Conservation (phyloP, 495 filamentous ascomycete genomes). For the Daldinia loculata region DNA sequence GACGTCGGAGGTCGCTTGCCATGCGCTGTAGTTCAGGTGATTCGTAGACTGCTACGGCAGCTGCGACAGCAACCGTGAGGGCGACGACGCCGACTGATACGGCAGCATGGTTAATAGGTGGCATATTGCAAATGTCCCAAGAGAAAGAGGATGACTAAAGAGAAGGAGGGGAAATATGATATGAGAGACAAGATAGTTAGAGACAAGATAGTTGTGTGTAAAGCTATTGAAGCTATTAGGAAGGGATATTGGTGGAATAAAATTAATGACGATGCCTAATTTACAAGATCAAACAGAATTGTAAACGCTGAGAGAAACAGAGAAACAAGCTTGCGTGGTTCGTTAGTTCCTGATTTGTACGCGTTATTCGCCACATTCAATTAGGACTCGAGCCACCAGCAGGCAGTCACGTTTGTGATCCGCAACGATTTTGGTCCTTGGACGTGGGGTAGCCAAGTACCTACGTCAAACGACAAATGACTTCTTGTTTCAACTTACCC, state of each 20-base stretch:
- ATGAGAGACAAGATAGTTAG: background rate
- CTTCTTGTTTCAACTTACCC: constrained; percentile 50
- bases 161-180: background rate
- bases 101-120: constrained; percentile 58
- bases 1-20: constrained; percentile 77
- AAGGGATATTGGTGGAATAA: background rate
- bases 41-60: constrained; percentile 86
- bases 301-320: background rate
- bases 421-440: constrained; percentile 15
- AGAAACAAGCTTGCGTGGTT: constrained; percentile 37
- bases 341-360: constrained; percentile 13
- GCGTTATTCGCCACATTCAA: constrained; percentile 34
- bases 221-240: constrained; percentile 3
- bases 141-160: background rate
- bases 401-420: constrained; percentile 34
- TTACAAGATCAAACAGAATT: constrained; percentile 16
- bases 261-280: constrained; percentile 24
- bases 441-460: constrained; percentile 39
- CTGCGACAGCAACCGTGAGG: constrained; percentile 77
- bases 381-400: constrained; percentile 29
- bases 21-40: constrained; percentile 81
- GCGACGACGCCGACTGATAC: constrained; percentile 78
- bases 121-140: constrained; percentile 43
- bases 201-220: background rate
- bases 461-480: constrained; percentile 4